Percentiles rank a stretch among this genome's conserved stretches.
These are phyloP conservation scores for Geosmithia flava DNA, from an alignment of 2,329 filamentous ascomycete species.

Conservation along the genomic window DNA sequence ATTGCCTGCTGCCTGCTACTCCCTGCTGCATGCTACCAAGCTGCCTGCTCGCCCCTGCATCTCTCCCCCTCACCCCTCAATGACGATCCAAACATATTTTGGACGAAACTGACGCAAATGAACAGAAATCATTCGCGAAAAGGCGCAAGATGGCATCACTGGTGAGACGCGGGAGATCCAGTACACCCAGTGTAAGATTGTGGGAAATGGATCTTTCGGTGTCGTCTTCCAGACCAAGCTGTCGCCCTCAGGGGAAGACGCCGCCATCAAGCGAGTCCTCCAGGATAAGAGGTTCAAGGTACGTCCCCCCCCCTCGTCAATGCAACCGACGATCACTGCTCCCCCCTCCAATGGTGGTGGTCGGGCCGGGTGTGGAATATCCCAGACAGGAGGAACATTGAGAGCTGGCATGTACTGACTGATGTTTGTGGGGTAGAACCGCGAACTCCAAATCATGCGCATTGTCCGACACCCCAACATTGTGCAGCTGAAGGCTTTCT, in stretches of 20 bases:
- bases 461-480: constrained; percentile 99
- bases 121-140: constrained; percentile 91
- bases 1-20: background rate
- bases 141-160: constrained; percentile 95
- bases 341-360: background rate
- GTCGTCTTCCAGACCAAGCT: constrained; percentile 99
- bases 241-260: constrained; percentile 94
- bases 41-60: background rate
- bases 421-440: constrained; percentile 51
- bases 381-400: background rate
- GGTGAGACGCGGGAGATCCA: constrained; percentile 94
- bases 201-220: constrained; percentile 96
- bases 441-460: constrained; percentile 98
- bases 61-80: background rate
- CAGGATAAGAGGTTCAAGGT: constrained; percentile 99
- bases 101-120: background rate
- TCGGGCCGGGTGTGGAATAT: background rate
- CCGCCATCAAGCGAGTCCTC: constrained; percentile 95
- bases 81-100: background rate
- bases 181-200: constrained; percentile 99
- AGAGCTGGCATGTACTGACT: constrained; percentile 6
- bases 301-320: constrained; percentile 5
- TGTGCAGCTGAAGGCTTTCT: constrained; percentile 97
- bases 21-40: no score
- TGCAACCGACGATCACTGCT: background rate